Base-by-base conservation (phyloP, 768 basidiomycete species). In the Cytidiella melzeri region DNA sequence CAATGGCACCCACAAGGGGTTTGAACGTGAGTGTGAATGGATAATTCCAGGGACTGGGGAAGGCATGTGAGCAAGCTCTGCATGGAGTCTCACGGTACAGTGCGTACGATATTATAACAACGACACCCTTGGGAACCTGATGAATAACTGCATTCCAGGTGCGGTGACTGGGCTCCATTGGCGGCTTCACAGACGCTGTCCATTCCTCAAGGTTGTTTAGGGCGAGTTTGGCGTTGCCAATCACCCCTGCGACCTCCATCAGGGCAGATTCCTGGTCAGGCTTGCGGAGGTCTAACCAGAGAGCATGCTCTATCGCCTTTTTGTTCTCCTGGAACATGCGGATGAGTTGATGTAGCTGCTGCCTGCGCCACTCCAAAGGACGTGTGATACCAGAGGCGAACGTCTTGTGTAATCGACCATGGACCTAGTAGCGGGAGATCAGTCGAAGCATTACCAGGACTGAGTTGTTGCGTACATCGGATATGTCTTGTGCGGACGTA, bases 1-100 rank as follows among this genome's bases (percentile, higher is more conserved):
- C 73, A 43, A 91, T 83, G 1, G 87, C 87, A 3, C 86, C 87
- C 43, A 76, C 70, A 19, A 84, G 65, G 3, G 85, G 84, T 34
- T 75, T 73, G 5, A 85, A 61, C 4, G 59, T 69, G 26, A 83
- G 70, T 9, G 78, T 65, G 44, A 80, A 57, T 0, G 84, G 84
- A 55, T 79, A 85, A 57, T 85, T 85, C 81, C 81, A 84, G 2
- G 81, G 81, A 15, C 81, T 83, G 43, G 15, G 26, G 28, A 39
- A 36, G 20, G 41, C n/a, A n/a, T 40, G 49, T 41, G 54, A 53
- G 27, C 48, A 51, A 36, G n/a, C n/a, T n/a, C n/a, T n/a, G n/a
- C n/a, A n/a, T n/a, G n/a, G n/a, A 44, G n/a, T 43, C 25, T 43
- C 27, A n/a, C 34, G n/a, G 34, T 36, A 10, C 34, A 36, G 34